phyloP scores from a whole-genome alignment of 106 monocot species.

The Dactylorhiza incarnata region DNA sequence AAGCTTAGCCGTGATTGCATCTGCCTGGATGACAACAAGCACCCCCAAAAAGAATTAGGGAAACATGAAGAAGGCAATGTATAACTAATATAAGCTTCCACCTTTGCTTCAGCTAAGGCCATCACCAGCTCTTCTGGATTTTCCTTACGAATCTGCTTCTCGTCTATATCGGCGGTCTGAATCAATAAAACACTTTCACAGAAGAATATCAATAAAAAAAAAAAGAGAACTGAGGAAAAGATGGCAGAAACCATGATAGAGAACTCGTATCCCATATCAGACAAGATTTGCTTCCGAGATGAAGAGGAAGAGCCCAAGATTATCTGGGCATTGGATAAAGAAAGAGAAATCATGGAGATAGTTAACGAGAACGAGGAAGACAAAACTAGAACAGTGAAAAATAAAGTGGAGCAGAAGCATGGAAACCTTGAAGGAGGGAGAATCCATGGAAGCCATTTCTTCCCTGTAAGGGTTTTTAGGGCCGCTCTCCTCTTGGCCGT shows the following conservation, averaged over 20 bases:
- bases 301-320: constrained; percentile 74
- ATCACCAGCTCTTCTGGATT: constrained; percentile 62
- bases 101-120: constrained; percentile 68
- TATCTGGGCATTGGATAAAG: constrained; percentile 21
- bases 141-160: constrained; percentile 54
- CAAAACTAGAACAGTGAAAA: not conserved
- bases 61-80: not conserved
- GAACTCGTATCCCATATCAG: constrained; percentile 77
- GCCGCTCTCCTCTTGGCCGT: not conserved
- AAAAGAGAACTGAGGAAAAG: not conserved
- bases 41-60: not conserved
- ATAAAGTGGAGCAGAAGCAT: constrained; percentile 1
- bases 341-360: not conserved
- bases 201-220: not conserved
- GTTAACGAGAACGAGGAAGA: not conserved
- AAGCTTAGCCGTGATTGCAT: constrained; percentile 58
- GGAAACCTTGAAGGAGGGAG: constrained; percentile 12
- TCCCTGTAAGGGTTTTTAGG: too few relatives aligned
- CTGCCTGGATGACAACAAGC: constrained; percentile 35
- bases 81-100: not conserved
- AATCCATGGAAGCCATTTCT: not conserved
- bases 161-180: constrained; percentile 72
- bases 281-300: constrained; percentile 47
- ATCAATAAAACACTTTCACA: not conserved
- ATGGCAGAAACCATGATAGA: constrained; percentile 37